These are phyloP conservation scores for Penicillium sumatraense DNA, from an alignment of 2,329 filamentous ascomycete genomes.

Conservation along the genomic window DNA sequence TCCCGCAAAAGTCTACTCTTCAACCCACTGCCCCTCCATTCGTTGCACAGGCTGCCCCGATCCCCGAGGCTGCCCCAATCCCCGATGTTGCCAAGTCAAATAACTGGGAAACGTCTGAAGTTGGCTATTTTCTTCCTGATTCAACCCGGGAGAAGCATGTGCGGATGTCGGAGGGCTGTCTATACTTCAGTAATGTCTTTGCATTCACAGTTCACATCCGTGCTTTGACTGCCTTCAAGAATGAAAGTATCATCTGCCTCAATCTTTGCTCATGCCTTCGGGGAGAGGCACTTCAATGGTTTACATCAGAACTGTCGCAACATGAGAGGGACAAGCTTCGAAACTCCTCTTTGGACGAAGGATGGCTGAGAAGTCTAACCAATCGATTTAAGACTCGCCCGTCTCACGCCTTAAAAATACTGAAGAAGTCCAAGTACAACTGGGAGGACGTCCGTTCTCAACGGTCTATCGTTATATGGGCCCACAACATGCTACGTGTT, in stretches of 20 bases:
- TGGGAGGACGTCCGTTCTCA: neutral
- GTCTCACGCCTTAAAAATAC: neutral
- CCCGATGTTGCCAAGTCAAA: neutral
- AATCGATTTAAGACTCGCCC: neutral
- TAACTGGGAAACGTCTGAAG: neutral
- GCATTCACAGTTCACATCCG: neutral
- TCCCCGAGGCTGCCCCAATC: neutral
- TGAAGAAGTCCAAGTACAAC: neutral
- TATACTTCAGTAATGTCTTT: neutral
- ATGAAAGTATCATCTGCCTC: neutral
- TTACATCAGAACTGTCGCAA: neutral
- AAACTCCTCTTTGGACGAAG: neutral
- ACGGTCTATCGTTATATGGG: neutral
- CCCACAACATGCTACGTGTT: conserved; percentile 1
- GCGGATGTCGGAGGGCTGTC: neutral
- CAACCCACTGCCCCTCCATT: neutral
- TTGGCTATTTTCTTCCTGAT: neutral
- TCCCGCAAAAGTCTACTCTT: neutral
- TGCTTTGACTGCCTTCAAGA: neutral
- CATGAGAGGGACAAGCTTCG: neutral
- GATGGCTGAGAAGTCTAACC: neutral
- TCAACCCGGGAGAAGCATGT: neutral
- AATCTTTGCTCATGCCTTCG: neutral
- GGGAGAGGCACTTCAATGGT: conserved; percentile 2
- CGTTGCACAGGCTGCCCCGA: no score